Evolutionary conservation across 2,329 filamentous ascomycete genomes (phyloP), one percentile per base, ranked within the genome.

Genomic region (Beauveria bassiana): DNA sequence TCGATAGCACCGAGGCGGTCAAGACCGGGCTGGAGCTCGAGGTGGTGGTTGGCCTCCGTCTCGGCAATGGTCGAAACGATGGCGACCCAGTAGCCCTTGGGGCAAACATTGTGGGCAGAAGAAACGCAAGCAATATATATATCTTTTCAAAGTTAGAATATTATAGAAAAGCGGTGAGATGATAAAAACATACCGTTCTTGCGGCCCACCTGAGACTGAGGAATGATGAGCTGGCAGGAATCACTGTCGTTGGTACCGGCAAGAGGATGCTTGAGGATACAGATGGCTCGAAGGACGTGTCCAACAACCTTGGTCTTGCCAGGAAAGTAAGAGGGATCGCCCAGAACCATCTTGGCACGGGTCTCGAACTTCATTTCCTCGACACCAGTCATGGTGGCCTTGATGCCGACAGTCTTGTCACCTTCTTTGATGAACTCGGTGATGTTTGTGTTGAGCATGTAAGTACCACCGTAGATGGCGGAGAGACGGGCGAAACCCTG

Each of bases 51-150:
- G 66, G 90, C 87, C 64, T 87, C 80, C 50, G 87, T 88, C 81
- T 99, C 96, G 66, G 95, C 91, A 72, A 99, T 97, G 63, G 95
- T 99, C 53, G 92, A 96, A 66, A 99, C 93, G 64, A 98, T 99
- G 70, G 95, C 95, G 69, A 99, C 91, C 82, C 96, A 99, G 85
- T 97, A 98, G 64, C 93, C 93, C 84, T 96, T 96, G 70, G 96
- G 95, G 80, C 93, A 98, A 69, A 99, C 96, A 70, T 96, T 98
- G 81, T 99, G 96, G 43, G 93, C 91, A 45, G 91, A 91, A 1
- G 93, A 97, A 63, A 99, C 92, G 74, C 95, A 90, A 62, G 95
- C 93, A 72, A 99, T 88, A 82, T 99, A 99, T 72, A 99, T 93
- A 72, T 98, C 91, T 95, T 16, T 6, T 12, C 8, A 24, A 14